Conservation (phyloP, 140 eudicot genomes). For the Cichorium intybus region DNA sequence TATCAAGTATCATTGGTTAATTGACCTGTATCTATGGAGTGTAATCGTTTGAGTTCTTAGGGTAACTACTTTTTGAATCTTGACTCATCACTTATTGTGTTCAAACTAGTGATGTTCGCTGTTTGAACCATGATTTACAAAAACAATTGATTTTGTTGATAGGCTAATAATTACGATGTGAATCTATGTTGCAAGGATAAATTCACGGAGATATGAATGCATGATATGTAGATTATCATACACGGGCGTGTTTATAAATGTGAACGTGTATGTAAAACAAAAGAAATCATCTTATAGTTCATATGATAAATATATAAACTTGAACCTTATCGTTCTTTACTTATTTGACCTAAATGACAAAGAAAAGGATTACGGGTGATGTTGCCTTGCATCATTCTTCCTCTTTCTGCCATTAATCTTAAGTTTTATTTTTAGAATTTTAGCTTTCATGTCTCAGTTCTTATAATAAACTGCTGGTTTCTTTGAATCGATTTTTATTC, state of each 20-base stretch:
- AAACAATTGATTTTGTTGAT: background rate
- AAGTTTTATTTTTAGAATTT: too few relatives aligned
- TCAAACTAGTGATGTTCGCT: background rate
- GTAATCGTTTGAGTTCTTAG: slow-evolving; percentile 4
- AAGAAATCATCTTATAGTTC: background rate
- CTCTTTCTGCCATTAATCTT: too few relatives aligned
- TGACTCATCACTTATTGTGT: slow-evolving; percentile 5
- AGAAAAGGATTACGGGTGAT: background rate
- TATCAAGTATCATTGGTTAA: background rate
- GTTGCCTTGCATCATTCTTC: slow-evolving; percentile 1
- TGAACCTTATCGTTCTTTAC: background rate
- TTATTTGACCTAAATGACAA: slow-evolving; percentile 6
- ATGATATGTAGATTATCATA: slow-evolving; percentile 6
- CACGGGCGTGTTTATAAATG: background rate
- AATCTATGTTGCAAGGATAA: slow-evolving; percentile 11
- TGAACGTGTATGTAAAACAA: background rate
- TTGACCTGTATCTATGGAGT: slow-evolving; percentile 11
- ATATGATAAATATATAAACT: slow-evolving; percentile 1
- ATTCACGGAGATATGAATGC: background rate
- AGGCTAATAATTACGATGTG: slow-evolving; percentile 6
- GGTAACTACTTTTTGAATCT: background rate
- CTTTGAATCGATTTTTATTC: background rate
- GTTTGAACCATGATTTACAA: background rate
- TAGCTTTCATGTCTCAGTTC: slow-evolving; percentile 6
- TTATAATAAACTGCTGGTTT: background rate